Base-by-base conservation (phyloP, 129 eudicot genomes). In the Escallonia rubra region DNA sequence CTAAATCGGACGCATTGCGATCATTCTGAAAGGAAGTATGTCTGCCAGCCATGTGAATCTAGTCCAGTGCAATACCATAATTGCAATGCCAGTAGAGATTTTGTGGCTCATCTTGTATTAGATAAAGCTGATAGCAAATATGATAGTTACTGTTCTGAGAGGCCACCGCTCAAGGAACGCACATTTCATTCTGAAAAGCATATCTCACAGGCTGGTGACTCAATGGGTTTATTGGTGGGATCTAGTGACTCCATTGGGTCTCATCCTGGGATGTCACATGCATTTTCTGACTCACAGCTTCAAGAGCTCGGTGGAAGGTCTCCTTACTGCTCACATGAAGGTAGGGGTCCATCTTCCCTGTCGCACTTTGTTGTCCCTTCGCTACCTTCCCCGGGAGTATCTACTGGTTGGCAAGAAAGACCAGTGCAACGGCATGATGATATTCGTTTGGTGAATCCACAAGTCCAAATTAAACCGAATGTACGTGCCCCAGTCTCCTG, bases 261-360 rank as follows among this genome's bases (percentile, higher is more conserved):
- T 57, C 77, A 72, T 50, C 73, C 77, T 69, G 96, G 90, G 57
- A 81, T 91, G 65, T 85, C 83, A 34, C 97, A 91, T 77, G 97
- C 97, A 41, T 81, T 81, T 83, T 91, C 97, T 63, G 97, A 91
- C 64, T 88, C 97, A 16, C 84, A 77, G 61, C 94, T 91, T 34
- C 96, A 83, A 57, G 96, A 86, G 74, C 81, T 69, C 68, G 97
- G 83, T 66, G 65, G 75, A 55, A 81, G 59, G 48, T 85, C 90
- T 66, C 66, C 67, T 47, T 79, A 78, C 74, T 82, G 87, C 15
- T 85, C 93, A 44, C 94, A 75, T 68, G 90, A 88, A 60, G 86
- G 82, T 62, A 61, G 68, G 8, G 65, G 75, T 57, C 72, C 83
- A 60, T 83, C 85, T 63, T 79, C 86, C 53, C 70, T 90, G 0